Evolutionary conservation across 257 asterid species (phyloP).

Genomic region (Schizonepeta tenuifolia): DNA sequence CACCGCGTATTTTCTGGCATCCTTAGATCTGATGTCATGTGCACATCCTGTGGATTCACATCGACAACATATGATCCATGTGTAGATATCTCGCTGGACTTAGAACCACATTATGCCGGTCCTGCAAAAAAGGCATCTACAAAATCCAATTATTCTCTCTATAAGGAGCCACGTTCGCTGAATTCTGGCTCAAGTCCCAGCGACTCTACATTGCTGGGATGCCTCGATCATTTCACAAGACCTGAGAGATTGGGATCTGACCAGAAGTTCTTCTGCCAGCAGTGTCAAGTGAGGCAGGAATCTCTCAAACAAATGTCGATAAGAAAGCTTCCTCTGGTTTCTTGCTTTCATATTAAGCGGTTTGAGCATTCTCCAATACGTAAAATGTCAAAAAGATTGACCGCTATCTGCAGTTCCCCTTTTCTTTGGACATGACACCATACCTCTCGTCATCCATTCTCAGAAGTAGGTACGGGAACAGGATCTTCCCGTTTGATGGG

Average conservation of each 20-base stretch:
- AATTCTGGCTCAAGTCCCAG: slow-evolving; percentile 43
- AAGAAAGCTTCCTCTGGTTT: slow-evolving; percentile 82
- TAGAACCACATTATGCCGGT: slow-evolving; percentile 57
- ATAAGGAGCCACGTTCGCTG: slow-evolving; percentile 39
- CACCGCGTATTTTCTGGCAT: slow-evolving; percentile 85
- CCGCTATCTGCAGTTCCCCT: slow-evolving; percentile 81
- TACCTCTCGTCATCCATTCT: slow-evolving; percentile 85
- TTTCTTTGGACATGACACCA: slow-evolving; percentile 82
- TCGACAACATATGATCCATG: slow-evolving; percentile 90
- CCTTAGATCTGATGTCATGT: slow-evolving; percentile 89
- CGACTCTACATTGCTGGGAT: slow-evolving; percentile 70
- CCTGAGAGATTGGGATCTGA: slow-evolving; percentile 88
- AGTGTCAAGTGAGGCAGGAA: slow-evolving; percentile 83
- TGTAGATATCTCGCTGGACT: slow-evolving; percentile 81
- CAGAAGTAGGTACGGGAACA: slow-evolving; percentile 77
- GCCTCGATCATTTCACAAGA: slow-evolving; percentile 87
- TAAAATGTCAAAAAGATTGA: slow-evolving; percentile 84
- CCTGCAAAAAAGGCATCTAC: slow-evolving; percentile 43
- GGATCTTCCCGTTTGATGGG: slow-evolving; percentile 60
- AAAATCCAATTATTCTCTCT: slow-evolving; percentile 52
- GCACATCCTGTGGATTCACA: slow-evolving; percentile 89
- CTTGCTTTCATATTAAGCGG: slow-evolving; percentile 88
- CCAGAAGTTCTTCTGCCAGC: slow-evolving; percentile 91
- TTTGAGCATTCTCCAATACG: slow-evolving; percentile 78
- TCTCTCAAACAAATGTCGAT: slow-evolving; percentile 93